Conservation (phyloP, 805 yeast genomes). For the Vanderwaltozyma polyspora region DNA sequence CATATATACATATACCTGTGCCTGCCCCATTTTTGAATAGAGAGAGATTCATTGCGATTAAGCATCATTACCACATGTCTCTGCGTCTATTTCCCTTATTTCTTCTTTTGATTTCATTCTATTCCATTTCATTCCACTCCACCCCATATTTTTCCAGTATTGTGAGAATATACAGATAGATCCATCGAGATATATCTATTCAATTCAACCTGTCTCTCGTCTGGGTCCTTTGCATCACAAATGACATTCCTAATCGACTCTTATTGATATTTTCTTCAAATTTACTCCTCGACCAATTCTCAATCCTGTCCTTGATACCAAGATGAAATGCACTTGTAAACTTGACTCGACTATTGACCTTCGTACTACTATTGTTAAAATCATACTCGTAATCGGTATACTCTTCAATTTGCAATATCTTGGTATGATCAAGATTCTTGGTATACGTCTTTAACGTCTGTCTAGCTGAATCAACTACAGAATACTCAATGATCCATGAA, state of each 20-base stretch:
- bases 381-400: slow-evolving; percentile 43
- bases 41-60: no score
- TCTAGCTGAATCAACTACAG: slow-evolving; percentile 53
- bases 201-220: no score
- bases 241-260: slow-evolving; percentile 61
- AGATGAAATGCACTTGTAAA: slow-evolving; percentile 59
- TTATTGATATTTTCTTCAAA: slow-evolving; percentile 57
- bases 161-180: no score
- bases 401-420: slow-evolving; percentile 71
- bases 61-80: no score
- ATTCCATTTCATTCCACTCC: no score
- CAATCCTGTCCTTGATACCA: slow-evolving; percentile 56
- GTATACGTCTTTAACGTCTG: slow-evolving; percentile 56
- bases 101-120: no score
- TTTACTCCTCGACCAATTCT: slow-evolving; percentile 64
- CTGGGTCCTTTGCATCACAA: slow-evolving; percentile 77
- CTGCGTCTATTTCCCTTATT: no score
- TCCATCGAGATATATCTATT: no score
- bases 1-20: no score
- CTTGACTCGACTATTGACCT: slow-evolving; percentile 49
- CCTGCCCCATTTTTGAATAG: no score
- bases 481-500: slow-evolving; percentile 73
- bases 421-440: slow-evolving; percentile 74
- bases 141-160: no score
- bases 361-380: slow-evolving; percentile 27